Conservation (phyloP, 2,329 filamentous ascomycete species). For the Dendrostoma leiphaemia region DNA sequence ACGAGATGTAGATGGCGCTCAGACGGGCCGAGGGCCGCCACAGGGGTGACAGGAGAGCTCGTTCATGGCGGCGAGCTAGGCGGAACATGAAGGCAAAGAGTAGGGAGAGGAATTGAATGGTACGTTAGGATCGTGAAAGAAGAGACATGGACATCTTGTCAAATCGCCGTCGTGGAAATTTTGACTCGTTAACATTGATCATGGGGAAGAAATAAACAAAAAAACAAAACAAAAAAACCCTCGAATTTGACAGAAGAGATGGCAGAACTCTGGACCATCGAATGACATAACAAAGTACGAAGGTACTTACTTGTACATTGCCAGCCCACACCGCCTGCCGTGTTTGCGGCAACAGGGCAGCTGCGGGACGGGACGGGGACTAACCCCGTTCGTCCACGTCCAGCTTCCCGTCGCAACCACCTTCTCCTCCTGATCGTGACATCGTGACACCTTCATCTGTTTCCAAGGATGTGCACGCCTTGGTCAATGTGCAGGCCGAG, state of each 20-base stretch:
- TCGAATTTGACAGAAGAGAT: too few species aligned
- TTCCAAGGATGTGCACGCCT: too few species aligned
- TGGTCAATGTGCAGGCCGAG: too few species aligned
- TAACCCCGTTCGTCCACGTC: too few species aligned
- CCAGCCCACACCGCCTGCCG: not conserved
- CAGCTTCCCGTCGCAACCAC: too few species aligned
- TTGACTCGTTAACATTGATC: not conserved
- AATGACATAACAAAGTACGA: not conserved
- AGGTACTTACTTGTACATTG: too few species aligned
- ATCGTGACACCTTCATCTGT: too few species aligned
- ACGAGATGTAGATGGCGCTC: not conserved
- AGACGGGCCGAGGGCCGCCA: slow-evolving; percentile 7
- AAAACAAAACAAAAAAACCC: not conserved
- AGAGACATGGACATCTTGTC: not conserved
- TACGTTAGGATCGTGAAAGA: not conserved
- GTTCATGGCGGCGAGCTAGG: slow-evolving; percentile 11
- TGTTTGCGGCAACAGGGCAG: not conserved
- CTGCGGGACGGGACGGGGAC: too few species aligned
- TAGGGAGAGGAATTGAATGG: too few species aligned
- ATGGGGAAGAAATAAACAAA: too few species aligned
- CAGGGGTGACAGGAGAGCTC: slow-evolving; percentile 2
- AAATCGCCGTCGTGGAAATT: not conserved
- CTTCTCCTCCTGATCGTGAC: too few species aligned
- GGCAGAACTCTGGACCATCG: too few species aligned
- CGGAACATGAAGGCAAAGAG: slow-evolving; percentile 11